Conservation (phyloP, 208 protist species). For the Crithidia mellificae region DNA sequence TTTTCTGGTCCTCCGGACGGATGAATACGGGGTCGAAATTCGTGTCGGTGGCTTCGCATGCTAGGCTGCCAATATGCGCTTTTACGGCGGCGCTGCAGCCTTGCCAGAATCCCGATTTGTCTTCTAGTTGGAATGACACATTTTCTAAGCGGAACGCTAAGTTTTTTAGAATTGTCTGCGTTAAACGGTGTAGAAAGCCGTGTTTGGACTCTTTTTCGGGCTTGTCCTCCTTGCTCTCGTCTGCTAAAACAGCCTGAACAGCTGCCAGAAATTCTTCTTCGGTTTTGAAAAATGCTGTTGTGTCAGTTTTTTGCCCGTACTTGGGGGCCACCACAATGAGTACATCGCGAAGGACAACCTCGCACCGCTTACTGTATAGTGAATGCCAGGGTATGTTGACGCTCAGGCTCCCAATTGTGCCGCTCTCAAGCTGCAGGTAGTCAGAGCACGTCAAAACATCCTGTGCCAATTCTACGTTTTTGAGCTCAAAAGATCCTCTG, state of each 20-base stretch:
- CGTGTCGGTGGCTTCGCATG: slow-evolving; percentile 44
- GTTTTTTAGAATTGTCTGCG: slow-evolving; percentile 67
- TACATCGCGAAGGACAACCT: slow-evolving; percentile 53
- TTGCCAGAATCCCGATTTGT: slow-evolving; percentile 39
- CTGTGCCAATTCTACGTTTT: slow-evolving; percentile 55
- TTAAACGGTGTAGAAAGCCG: slow-evolving; percentile 55
- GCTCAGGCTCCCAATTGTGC: slow-evolving; percentile 45
- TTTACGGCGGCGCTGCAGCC: slow-evolving; percentile 21
- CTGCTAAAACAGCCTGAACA: slow-evolving; percentile 6
- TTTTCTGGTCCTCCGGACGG: slow-evolving; percentile 7
- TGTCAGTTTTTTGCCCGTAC: slow-evolving; percentile 6
- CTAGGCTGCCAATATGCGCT: slow-evolving; percentile 27
- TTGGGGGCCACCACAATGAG: slow-evolving; percentile 34
- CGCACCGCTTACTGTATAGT: slow-evolving; percentile 59
- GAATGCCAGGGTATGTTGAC: slow-evolving; percentile 63
- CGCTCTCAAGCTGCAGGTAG: slow-evolving; percentile 39
- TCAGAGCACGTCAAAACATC: slow-evolving; percentile 37
- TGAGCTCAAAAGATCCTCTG: slow-evolving; percentile 60
- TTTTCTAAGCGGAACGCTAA: slow-evolving; percentile 52
- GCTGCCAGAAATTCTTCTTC: slow-evolving; percentile 23
- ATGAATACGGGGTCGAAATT: slow-evolving; percentile 34
- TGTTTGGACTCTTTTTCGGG: slow-evolving; percentile 22
- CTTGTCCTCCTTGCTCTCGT: slow-evolving; percentile 23
- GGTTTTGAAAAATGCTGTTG: slow-evolving; percentile 22
- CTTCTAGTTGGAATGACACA: slow-evolving; percentile 46